These are phyloP conservation scores for Nicotiana benthamiana DNA, from an alignment of 257 asterid genomes.

Conservation along the genomic window DNA sequence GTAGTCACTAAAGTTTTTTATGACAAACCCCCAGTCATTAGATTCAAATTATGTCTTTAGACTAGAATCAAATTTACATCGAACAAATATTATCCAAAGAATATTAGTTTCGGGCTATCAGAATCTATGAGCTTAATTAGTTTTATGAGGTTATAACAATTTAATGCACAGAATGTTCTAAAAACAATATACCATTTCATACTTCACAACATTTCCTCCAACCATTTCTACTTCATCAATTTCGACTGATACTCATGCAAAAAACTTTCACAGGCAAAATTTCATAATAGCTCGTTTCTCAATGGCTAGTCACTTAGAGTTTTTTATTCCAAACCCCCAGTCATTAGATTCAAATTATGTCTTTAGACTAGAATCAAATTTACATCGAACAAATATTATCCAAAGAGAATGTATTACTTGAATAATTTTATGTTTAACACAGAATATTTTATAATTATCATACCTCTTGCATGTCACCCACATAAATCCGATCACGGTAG, in stretches of 20 bases:
- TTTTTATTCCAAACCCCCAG: neutral
- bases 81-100: too few relatives aligned
- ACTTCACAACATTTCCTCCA: neutral
- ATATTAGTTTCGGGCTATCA: neutral
- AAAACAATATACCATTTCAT: neutral
- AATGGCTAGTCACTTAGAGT: neutral
- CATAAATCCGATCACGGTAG: constrained; percentile 93
- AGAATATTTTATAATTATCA: constrained; percentile 5
- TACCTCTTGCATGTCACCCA: constrained; percentile 99
- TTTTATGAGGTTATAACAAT: neutral
- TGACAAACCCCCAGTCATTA: neutral
- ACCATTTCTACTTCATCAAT: neutral
- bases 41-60: neutral
- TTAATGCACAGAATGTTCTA: neutral
- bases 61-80: too few relatives aligned
- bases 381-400: neutral
- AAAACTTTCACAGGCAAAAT: neutral
- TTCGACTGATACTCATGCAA: neutral
- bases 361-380: neutral
- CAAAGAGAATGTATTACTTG: neutral
- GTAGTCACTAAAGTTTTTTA: neutral
- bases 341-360: neutral
- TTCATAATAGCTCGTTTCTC: neutral
- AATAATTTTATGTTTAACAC: neutral
- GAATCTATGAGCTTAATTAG: neutral